phyloP scores from a whole-genome alignment of 2,329 filamentous ascomycete species.

The Parascedosporium putredinis region DNA sequence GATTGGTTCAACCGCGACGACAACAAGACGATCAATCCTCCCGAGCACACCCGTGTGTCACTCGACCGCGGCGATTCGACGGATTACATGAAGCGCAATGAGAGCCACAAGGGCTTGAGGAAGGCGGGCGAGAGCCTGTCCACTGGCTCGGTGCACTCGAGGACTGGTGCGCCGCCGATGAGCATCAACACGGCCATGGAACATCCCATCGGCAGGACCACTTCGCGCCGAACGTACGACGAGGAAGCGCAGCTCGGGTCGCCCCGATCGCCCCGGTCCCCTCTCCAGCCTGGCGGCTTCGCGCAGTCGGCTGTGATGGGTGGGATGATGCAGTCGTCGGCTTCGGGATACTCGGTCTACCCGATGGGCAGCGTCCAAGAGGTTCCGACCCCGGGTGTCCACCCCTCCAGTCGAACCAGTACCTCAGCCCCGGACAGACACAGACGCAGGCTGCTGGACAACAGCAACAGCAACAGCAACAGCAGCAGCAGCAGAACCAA shows the following conservation, averaged over 20 bases:
- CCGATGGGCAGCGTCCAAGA: not conserved
- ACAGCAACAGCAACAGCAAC: not conserved
- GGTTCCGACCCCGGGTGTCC: not conserved
- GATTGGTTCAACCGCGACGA: constrained; percentile 5
- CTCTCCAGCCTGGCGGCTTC: constrained; percentile 3
- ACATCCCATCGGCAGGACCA: constrained; percentile 5
- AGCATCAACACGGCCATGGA: constrained; percentile 15
- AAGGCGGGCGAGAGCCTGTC: constrained; percentile 35
- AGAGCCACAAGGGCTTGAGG: constrained; percentile 38
- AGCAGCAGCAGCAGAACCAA: not conserved
- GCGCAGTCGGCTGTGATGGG: not conserved
- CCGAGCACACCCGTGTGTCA: not conserved
- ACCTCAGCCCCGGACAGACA: not conserved
- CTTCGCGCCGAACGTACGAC: constrained; percentile 27
- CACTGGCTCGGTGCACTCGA: constrained; percentile 18
- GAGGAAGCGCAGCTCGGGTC: constrained; percentile 28
- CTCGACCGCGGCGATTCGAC: not conserved
- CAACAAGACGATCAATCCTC: not conserved
- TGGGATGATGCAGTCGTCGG: not conserved
- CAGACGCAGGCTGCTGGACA: not conserved
- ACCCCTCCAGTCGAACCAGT: not conserved
- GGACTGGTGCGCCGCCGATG: constrained; percentile 5
- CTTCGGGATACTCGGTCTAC: not conserved
- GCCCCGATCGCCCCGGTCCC: constrained; percentile 14
- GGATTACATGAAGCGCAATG: constrained; percentile 10